These are phyloP conservation scores for Lactarius indigo DNA, from an alignment of 768 basidiomycete species.

Conservation along the genomic window DNA sequence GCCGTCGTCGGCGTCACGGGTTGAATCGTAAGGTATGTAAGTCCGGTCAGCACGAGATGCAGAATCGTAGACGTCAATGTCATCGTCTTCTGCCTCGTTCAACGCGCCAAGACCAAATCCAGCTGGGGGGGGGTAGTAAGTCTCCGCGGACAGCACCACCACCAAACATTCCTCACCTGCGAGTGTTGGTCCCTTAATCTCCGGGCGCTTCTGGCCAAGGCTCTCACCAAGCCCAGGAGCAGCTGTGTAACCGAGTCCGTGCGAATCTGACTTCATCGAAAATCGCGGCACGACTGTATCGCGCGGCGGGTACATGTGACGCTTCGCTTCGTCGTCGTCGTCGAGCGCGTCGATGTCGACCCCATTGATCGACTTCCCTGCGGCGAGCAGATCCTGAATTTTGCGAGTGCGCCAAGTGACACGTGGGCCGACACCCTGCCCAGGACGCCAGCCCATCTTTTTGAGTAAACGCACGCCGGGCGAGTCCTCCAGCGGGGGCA, in stretches of 20 bases:
- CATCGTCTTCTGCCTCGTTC: conserved; percentile 94
- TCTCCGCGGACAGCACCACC: not conserved
- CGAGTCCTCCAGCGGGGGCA: conserved; percentile 74
- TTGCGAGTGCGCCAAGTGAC: conserved; percentile 73
- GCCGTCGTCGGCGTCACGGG: conserved; percentile 63
- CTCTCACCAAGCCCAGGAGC: conserved; percentile 60
- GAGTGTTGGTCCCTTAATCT: conserved; percentile 47
- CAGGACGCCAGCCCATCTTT: conserved; percentile 94
- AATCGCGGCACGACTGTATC: conserved; percentile 67
- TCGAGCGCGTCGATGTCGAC: conserved; percentile 35
- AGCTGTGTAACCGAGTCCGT: conserved; percentile 81
- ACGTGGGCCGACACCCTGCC: conserved; percentile 91
- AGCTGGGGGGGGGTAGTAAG: conserved; percentile 38
- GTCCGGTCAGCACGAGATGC: conserved; percentile 35
- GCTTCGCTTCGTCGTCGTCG: conserved; percentile 77
- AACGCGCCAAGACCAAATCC: conserved; percentile 87
- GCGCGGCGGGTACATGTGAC: conserved; percentile 81
- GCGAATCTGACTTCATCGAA: conserved; percentile 66
- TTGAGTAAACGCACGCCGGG: conserved; percentile 81
- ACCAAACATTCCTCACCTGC: conserved; percentile 42
- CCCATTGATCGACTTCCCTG: conserved; percentile 33
- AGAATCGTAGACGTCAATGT: conserved; percentile 77
- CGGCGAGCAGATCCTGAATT: conserved; percentile 58
- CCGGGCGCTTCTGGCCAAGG: conserved; percentile 39
- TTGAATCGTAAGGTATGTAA: conserved; percentile 62